phyloP scores from a whole-genome alignment of 23 red algal species.

The Gracilaria caudata region DNA sequence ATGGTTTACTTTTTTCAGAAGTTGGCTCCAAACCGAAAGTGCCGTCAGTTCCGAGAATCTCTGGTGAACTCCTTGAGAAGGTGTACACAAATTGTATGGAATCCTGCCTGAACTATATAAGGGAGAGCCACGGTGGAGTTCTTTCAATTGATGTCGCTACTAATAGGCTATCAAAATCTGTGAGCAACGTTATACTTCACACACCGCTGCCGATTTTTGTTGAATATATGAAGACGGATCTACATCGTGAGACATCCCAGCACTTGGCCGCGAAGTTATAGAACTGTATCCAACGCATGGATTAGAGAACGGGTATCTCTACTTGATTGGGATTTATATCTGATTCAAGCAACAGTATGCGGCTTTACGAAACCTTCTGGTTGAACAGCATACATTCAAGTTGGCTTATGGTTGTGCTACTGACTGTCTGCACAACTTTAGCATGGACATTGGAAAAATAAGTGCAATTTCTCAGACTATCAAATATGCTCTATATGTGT shows the following conservation, averaged over 20 bases:
- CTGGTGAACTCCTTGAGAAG: slow-evolving; percentile 20
- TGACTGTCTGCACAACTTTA: slow-evolving; percentile 18
- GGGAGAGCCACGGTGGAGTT: slow-evolving; percentile 11
- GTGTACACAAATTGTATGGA: slow-evolving; percentile 16
- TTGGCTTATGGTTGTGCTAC: slow-evolving; percentile 3
- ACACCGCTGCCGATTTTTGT: slow-evolving; percentile 21
- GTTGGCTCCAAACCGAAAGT: background rate
- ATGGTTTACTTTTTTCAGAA: slow-evolving; percentile 7
- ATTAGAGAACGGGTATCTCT: background rate
- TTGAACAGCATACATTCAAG: background rate
- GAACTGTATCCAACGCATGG: background rate
- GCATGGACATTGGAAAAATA: background rate
- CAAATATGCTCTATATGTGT: slow-evolving; percentile 15
- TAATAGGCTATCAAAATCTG: slow-evolving; percentile 8
- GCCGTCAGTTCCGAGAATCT: background rate
- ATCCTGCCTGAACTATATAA: background rate
- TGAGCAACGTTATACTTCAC: slow-evolving; percentile 29
- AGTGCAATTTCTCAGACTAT: background rate
- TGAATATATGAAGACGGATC: slow-evolving; percentile 33
- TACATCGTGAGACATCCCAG: slow-evolving; percentile 13
- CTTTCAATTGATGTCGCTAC: background rate
- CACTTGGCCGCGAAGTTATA: background rate
- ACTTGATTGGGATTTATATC: slow-evolving; percentile 28
- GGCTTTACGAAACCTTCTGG: background rate
- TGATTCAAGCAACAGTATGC: slow-evolving; percentile 24